Conservation (phyloP, 2,329 filamentous ascomycete genomes). For the Phialocephala sp. region DNA sequence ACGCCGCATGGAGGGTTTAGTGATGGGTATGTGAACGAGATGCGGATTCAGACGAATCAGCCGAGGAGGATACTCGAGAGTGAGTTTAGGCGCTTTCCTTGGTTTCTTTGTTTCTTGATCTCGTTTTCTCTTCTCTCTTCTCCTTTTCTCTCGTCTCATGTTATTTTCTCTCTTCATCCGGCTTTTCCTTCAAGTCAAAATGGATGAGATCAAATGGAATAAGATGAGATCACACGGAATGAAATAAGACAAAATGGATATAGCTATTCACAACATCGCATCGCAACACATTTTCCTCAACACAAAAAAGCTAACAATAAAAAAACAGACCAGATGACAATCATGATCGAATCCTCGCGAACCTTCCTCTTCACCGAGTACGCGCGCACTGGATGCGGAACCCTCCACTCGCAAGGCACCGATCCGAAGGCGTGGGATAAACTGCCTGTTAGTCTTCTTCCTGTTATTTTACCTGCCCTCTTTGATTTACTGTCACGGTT, state of each 20-base stretch:
- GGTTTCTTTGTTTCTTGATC: too few species aligned
- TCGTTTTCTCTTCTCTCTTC: constrained; percentile 13
- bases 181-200: too few species aligned
- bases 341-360: constrained; percentile 57
- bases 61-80: constrained; percentile 50
- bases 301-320: background rate
- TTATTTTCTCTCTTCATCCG: too few species aligned
- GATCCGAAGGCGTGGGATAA: constrained; percentile 58
- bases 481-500: too few species aligned
- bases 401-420: constrained; percentile 44
- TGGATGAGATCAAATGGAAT: too few species aligned
- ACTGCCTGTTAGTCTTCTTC: constrained; percentile 52
- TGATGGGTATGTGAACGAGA: constrained; percentile 52
- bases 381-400: constrained; percentile 47
- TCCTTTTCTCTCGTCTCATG: background rate
- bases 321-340: constrained; percentile 52
- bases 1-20: constrained; percentile 52
- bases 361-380: constrained; percentile 64
- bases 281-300: too few species aligned
- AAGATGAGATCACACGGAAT: constrained; percentile 46
- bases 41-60: constrained; percentile 49
- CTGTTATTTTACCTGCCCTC: too few species aligned
- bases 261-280: too few species aligned
- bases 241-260: constrained; percentile 34
- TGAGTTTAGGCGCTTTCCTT: constrained; percentile 33